Evolutionary conservation across 345 rosid genomes (phyloP).

Genomic region (Murraya paniculata): DNA sequence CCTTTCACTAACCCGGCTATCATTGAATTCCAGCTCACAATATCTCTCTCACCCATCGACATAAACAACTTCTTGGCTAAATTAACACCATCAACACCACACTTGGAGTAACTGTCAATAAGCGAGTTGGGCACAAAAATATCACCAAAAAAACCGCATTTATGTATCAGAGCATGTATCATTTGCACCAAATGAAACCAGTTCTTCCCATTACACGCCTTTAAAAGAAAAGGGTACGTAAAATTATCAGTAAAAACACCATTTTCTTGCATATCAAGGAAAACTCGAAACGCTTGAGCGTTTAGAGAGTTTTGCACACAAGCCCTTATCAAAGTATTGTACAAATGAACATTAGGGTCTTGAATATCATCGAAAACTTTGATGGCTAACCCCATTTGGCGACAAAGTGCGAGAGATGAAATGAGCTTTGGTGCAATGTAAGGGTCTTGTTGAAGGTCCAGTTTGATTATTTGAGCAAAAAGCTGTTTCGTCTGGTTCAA

Average conservation of each 20-base stretch:
- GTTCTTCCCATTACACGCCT: slow-evolving; percentile 50
- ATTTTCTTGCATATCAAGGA: slow-evolving; percentile 57
- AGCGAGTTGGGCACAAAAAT: slow-evolving; percentile 80
- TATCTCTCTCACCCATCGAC: slow-evolving; percentile 54
- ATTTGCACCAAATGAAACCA: slow-evolving; percentile 61
- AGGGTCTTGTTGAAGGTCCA: slow-evolving; percentile 53
- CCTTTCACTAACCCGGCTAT: slow-evolving; percentile 55
- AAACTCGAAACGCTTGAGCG: slow-evolving; percentile 51
- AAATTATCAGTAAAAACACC: slow-evolving; percentile 69
- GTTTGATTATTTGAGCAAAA: slow-evolving; percentile 66
- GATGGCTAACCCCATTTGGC: slow-evolving; percentile 48
- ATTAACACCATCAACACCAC: slow-evolving; percentile 58
- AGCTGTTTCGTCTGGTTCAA: slow-evolving; percentile 61
- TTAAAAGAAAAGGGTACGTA: slow-evolving; percentile 79
- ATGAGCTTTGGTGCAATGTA: slow-evolving; percentile 67
- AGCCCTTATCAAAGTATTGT: slow-evolving; percentile 70
- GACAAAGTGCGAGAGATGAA: slow-evolving; percentile 64
- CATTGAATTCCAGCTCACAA: slow-evolving; percentile 86
- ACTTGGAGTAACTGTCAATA: slow-evolving; percentile 72
- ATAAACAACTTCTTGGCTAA: slow-evolving; percentile 64
- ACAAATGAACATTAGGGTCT: slow-evolving; percentile 55
- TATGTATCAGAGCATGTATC: slow-evolving; percentile 69
- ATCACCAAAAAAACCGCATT: slow-evolving; percentile 66
- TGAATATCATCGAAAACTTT: slow-evolving; percentile 59
- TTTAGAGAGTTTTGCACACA: slow-evolving; percentile 50